These are phyloP conservation scores for Fusarium udum DNA, from an alignment of 2,329 filamentous ascomycete genomes.

Conservation along the genomic window DNA sequence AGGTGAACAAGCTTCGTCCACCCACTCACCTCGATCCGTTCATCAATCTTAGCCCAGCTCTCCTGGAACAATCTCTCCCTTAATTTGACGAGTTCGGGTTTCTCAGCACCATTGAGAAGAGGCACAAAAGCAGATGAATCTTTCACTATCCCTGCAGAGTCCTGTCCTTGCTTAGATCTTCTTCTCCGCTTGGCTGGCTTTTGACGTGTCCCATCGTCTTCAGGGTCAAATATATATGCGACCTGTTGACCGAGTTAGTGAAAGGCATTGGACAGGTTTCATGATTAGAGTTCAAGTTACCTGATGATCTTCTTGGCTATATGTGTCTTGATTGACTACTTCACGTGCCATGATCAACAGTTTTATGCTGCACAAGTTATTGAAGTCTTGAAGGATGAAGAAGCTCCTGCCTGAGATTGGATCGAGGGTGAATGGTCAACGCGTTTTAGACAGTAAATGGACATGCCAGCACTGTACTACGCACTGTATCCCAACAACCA, in stretches of 20 bases:
- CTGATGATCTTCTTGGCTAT: conserved; percentile 57
- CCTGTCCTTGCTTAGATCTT: conserved; percentile 54
- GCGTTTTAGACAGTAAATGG: conserved; percentile 33
- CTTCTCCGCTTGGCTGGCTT: conserved; percentile 67
- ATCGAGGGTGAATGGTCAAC: conserved; percentile 19
- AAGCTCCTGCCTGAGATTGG: conserved; percentile 17
- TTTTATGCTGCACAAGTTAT: neutral
- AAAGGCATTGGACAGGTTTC: neutral
- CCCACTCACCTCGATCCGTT: conserved; percentile 62
- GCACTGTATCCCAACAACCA: conserved; percentile 17
- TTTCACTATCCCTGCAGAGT: conserved; percentile 10
- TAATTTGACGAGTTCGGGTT: conserved; percentile 56
- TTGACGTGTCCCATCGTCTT: conserved; percentile 49
- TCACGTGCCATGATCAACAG: conserved; percentile 38
- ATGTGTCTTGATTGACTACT: conserved; percentile 34
- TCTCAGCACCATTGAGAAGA: conserved; percentile 66
- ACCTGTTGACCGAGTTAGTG: conserved; percentile 54
- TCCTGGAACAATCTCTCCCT: conserved; percentile 69
- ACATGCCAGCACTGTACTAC: conserved; percentile 28
- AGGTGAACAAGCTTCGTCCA: neutral
- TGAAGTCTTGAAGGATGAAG: neutral
- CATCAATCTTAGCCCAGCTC: conserved; percentile 72
- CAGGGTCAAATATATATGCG: conserved; percentile 70
- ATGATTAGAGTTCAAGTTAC: conserved; percentile 41
- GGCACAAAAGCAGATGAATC: conserved; percentile 55